phyloP scores from a whole-genome alignment of 2,329 filamentous ascomycete species.

The Ophiocordyceps polyrhachis-furcata region DNA sequence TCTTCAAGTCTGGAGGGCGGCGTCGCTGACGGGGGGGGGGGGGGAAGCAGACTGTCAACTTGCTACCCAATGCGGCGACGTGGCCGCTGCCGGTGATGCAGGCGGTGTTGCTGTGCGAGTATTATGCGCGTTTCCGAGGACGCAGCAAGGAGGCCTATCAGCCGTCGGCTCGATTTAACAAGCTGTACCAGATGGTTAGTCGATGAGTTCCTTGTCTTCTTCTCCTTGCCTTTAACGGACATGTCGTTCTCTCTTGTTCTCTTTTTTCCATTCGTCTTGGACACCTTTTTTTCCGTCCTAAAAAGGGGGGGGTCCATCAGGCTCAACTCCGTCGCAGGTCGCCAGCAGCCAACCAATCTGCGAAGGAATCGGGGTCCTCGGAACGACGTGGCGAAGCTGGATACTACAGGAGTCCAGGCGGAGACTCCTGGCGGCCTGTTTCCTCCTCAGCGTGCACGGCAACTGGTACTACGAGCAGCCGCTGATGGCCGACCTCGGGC shows the following conservation, averaged over 20 bases:
- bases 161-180: constrained; percentile 29
- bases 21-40: not conserved
- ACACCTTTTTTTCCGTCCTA: constrained; percentile 2
- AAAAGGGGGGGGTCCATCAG: constrained; percentile 1
- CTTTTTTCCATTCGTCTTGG: no score
- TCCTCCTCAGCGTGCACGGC: constrained; percentile 36
- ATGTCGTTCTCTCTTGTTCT: no score
- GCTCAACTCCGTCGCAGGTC: constrained; percentile 20
- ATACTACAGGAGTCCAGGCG: constrained; percentile 30
- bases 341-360: constrained; percentile 14
- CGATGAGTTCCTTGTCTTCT: not conserved
- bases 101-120: constrained; percentile 33
- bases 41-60: constrained; percentile 11
- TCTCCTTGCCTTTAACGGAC: not conserved
- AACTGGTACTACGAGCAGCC: constrained; percentile 34
- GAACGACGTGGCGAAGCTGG: constrained; percentile 30
- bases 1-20: not conserved
- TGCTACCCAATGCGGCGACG: constrained; percentile 9
- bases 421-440: constrained; percentile 36
- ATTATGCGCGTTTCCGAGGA: constrained; percentile 35
- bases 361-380: constrained; percentile 5
- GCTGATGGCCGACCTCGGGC: constrained; percentile 13
- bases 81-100: constrained; percentile 34
- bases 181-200: constrained; percentile 36
- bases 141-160: constrained; percentile 25